These are phyloP conservation scores for Hymenoscyphus salicellus DNA, from an alignment of 2,329 filamentous ascomycete species.

Conservation along the genomic window DNA sequence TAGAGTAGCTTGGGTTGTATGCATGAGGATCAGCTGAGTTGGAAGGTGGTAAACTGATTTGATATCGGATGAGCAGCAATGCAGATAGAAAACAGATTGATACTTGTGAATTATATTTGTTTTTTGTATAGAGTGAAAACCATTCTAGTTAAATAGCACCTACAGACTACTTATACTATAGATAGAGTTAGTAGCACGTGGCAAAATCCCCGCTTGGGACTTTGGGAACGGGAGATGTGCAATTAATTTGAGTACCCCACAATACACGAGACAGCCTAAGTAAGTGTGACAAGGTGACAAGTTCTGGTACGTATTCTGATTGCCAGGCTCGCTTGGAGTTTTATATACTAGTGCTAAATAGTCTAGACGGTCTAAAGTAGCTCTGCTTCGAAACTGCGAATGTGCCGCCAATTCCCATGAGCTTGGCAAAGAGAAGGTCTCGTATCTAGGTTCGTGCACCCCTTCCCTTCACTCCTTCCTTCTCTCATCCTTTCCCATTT, in stretches of 20 bases:
- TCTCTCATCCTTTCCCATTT: background rate
- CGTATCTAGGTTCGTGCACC: background rate
- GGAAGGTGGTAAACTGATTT: background rate
- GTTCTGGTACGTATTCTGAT: background rate
- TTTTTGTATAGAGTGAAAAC: too few species aligned
- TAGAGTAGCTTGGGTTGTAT: background rate
- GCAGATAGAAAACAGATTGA: background rate
- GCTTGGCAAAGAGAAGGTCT: background rate
- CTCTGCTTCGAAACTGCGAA: background rate
- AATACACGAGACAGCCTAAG: background rate
- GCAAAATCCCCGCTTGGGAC: background rate
- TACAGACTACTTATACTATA: too few species aligned
- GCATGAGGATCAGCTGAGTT: background rate
- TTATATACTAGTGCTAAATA: background rate
- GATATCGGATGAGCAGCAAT: too few species aligned
- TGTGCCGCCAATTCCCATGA: background rate
- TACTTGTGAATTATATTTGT: too few species aligned
- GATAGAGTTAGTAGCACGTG: background rate
- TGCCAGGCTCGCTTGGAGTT: background rate
- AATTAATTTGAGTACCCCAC: background rate
- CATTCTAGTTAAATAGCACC: too few species aligned
- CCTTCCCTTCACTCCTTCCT: background rate
- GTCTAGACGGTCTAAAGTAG: background rate
- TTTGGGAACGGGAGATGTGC: background rate
- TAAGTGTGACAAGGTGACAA: background rate